phyloP scores from a whole-genome alignment of 2,329 filamentous ascomycete genomes.

The Fusarium stilboides region DNA sequence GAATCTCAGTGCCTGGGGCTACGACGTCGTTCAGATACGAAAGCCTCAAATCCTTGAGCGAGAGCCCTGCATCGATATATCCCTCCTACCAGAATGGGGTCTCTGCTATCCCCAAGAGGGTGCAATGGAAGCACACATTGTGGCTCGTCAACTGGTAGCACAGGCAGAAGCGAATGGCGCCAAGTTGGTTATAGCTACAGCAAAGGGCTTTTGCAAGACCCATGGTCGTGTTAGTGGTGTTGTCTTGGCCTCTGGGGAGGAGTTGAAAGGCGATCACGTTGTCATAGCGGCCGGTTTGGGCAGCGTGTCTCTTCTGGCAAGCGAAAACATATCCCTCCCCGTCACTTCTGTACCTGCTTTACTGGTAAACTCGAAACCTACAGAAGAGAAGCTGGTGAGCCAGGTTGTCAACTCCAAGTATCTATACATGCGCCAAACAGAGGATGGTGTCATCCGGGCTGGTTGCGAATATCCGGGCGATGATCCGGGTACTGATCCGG shows the following conservation, averaged over 20 bases:
- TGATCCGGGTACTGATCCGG: conserved; percentile 27
- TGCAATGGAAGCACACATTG: conserved; percentile 33
- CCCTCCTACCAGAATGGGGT: conserved; percentile 11
- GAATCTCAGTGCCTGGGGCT: conserved; percentile 24
- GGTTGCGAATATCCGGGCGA: conserved; percentile 34
- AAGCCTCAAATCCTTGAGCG: background rate
- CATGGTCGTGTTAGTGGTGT: background rate
- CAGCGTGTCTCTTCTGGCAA: conserved; percentile 14
- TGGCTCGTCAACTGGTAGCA: conserved; percentile 27
- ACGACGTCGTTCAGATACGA: conserved; percentile 1
- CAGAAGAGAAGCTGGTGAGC: background rate
- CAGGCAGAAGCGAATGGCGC: background rate
- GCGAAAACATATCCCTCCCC: conserved; percentile 9
- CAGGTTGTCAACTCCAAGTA: conserved; percentile 31
- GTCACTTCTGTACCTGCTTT: conserved; percentile 18
- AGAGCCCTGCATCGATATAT: conserved; percentile 9
- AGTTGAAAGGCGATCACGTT: conserved; percentile 10
- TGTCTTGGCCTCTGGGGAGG: background rate
- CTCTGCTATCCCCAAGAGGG: conserved; percentile 28
- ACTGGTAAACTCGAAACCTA: conserved; percentile 31
- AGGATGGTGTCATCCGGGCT: conserved; percentile 22
- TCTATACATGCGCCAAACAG: conserved; percentile 30
- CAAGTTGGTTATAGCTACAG: conserved; percentile 2
- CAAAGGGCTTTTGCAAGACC: background rate
- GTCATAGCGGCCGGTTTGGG: conserved; percentile 36